Evolutionary conservation across 345 rosid species (phyloP).

Genomic region (Lepidium sativum): DNA sequence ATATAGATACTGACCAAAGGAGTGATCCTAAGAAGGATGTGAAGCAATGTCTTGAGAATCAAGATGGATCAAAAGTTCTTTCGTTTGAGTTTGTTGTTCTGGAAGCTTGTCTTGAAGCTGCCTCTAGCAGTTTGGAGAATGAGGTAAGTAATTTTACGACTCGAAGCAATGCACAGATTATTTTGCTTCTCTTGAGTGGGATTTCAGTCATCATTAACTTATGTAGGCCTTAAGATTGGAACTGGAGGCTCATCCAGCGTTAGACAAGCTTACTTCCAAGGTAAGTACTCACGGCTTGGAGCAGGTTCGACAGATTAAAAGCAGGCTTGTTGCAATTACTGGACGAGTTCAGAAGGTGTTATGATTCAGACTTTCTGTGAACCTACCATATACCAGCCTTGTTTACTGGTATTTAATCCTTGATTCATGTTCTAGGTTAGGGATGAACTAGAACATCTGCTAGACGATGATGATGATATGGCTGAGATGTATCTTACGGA

Average conservation of each 20-base stretch:
- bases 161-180: background rate
- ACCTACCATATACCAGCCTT: background rate
- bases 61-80: conserved; percentile 42
- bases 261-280: conserved; percentile 73
- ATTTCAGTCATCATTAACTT: background rate
- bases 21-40: conserved; percentile 42
- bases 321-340: conserved; percentile 60
- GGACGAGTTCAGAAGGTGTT: conserved; percentile 73
- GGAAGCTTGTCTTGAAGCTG: conserved; percentile 79
- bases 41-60: conserved; percentile 53
- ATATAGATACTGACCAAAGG: conserved; percentile 20
- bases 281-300: conserved; percentile 68
- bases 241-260: conserved; percentile 77
- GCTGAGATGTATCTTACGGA: conserved; percentile 96
- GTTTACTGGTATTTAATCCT: background rate
- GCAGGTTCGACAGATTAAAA: conserved; percentile 67
- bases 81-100: conserved; percentile 70
- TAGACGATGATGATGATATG: conserved; percentile 97
- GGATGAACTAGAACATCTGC: conserved; percentile 83
- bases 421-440: conserved; percentile 45
- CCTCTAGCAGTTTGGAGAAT: conserved; percentile 55
- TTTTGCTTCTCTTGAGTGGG: background rate
- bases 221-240: conserved; percentile 51
- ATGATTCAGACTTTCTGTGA: background rate
- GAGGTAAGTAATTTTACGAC: conserved; percentile 38